Evolutionary conservation across 768 basidiomycete genomes (phyloP).

Genomic region (Ramaria sp.): DNA sequence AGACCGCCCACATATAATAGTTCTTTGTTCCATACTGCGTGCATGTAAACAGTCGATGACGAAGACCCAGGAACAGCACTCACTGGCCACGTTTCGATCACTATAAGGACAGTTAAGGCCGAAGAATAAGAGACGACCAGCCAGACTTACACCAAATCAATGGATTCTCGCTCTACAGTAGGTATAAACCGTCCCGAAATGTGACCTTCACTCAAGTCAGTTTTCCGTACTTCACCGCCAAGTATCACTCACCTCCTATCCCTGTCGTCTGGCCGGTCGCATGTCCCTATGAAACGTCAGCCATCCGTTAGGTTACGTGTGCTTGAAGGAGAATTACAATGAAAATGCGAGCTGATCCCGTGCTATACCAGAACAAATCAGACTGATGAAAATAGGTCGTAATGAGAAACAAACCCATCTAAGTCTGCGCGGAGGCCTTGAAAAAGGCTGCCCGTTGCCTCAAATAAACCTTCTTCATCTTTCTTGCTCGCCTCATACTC

Average conservation of each 20-base stretch:
- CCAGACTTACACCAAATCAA: slow-evolving; percentile 68
- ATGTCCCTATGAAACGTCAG: slow-evolving; percentile 49
- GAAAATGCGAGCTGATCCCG: slow-evolving; percentile 68
- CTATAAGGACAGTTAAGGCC: slow-evolving; percentile 24
- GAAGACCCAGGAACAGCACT: slow-evolving; percentile 16
- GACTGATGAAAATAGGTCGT: background rate
- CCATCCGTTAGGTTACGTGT: background rate
- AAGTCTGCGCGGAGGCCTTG: slow-evolving; percentile 80
- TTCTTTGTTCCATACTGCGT: slow-evolving; percentile 80
- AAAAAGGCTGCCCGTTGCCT: slow-evolving; percentile 70
- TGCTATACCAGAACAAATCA: slow-evolving; percentile 24
- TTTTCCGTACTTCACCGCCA: background rate
- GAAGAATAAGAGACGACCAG: background rate
- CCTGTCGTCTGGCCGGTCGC: slow-evolving; percentile 91
- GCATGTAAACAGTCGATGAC: background rate
- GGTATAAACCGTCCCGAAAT: slow-evolving; percentile 83
- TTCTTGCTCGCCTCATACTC: slow-evolving; percentile 66
- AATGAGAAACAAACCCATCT: slow-evolving; percentile 45
- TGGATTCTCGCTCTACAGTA: slow-evolving; percentile 90
- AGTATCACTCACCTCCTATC: slow-evolving; percentile 26
- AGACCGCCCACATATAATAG: slow-evolving; percentile 78
- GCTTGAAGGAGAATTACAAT: slow-evolving; percentile 42
- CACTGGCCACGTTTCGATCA: slow-evolving; percentile 73
- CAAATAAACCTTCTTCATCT: slow-evolving; percentile 50
- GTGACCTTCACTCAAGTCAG: slow-evolving; percentile 23